Evolutionary conservation across 1,139 yeast species (phyloP).

Genomic region (Sugiyamaella japonica): DNA sequence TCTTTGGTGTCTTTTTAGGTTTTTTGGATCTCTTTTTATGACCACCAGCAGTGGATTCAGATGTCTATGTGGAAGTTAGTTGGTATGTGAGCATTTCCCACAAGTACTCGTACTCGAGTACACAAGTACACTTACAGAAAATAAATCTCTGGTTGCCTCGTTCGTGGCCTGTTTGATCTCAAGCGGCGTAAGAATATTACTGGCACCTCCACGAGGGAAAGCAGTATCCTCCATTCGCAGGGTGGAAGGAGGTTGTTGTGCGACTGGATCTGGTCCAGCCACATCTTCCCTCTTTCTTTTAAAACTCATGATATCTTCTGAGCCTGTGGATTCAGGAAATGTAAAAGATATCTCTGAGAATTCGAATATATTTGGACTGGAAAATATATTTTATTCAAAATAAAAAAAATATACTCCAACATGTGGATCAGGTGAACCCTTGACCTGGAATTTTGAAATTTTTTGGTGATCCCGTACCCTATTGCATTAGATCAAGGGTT

Average conservation of each 20-base stretch:
- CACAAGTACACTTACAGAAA: constrained; percentile 11
- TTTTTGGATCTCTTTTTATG: constrained; percentile 29
- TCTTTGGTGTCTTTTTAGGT: background rate
- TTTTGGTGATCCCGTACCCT: constrained; percentile 9
- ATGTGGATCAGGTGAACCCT: constrained; percentile 9
- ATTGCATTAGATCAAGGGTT: background rate
- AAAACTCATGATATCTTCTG: constrained; percentile 19
- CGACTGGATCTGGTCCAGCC: constrained; percentile 12
- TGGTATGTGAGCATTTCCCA: too few species aligned
- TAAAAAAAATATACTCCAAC: background rate
- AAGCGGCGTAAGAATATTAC: constrained; percentile 77
- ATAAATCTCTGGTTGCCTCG: constrained; percentile 76
- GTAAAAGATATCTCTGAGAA: background rate
- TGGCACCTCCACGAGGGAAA: constrained; percentile 84
- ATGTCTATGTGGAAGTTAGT: constrained; percentile 9
- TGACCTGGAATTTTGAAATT: constrained; percentile 12
- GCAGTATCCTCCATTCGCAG: constrained; percentile 48
- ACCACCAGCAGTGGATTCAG: constrained; percentile 10
- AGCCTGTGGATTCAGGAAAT: background rate
- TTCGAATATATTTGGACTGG: background rate
- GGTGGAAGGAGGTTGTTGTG: constrained; percentile 15
- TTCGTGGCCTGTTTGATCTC: constrained; percentile 92
- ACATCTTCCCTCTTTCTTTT: constrained; percentile 27
- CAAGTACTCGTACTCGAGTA: background rate
- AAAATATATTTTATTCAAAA: constrained; percentile 1